Percentiles rank a stretch among this genome's conserved stretches.
These are phyloP conservation scores for Spiraea crenata DNA, from an alignment of 331 rosid genomes.

Conservation along the genomic window DNA sequence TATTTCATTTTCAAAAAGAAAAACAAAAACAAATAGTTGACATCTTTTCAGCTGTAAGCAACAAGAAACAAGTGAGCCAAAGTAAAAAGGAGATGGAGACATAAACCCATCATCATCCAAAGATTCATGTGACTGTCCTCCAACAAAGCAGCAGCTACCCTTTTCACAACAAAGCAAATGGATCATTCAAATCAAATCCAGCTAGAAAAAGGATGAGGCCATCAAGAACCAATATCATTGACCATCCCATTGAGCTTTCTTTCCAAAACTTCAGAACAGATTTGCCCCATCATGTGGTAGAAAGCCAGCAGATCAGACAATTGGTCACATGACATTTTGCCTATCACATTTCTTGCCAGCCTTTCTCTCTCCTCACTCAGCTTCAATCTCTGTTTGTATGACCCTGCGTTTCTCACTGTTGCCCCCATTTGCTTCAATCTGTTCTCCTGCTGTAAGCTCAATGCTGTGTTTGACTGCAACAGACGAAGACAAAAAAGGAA, in stretches of 20 bases:
- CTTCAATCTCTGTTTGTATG: constrained; percentile 58
- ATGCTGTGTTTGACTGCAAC: constrained; percentile 74
- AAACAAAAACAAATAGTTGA: not conserved
- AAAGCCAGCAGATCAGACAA: constrained; percentile 76
- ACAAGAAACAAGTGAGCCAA: not conserved
- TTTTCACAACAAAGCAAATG: not conserved
- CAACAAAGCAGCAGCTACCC: not conserved
- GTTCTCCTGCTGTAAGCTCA: constrained; percentile 74
- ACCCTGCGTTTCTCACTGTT: constrained; percentile 83
- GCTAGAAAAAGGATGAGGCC: not conserved
- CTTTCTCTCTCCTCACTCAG: constrained; percentile 61
- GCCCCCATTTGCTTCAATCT: constrained; percentile 96
- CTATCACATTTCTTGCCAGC: constrained; percentile 66
- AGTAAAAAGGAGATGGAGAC: not conserved
- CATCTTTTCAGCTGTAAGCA: not conserved
- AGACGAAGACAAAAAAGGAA: not conserved
- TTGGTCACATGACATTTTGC: constrained; percentile 72
- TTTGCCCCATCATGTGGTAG: constrained; percentile 77
- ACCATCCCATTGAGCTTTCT: constrained; percentile 46
- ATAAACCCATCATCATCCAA: constrained; percentile 1
- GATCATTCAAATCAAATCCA: not conserved
- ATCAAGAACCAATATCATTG: not conserved
- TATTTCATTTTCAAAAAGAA: not conserved
- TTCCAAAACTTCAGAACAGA: constrained; percentile 66
- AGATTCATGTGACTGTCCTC: not conserved